Evolutionary conservation across 1,284 basidiomycete species (phyloP).

Genomic region (Termitomyces sp.): DNA sequence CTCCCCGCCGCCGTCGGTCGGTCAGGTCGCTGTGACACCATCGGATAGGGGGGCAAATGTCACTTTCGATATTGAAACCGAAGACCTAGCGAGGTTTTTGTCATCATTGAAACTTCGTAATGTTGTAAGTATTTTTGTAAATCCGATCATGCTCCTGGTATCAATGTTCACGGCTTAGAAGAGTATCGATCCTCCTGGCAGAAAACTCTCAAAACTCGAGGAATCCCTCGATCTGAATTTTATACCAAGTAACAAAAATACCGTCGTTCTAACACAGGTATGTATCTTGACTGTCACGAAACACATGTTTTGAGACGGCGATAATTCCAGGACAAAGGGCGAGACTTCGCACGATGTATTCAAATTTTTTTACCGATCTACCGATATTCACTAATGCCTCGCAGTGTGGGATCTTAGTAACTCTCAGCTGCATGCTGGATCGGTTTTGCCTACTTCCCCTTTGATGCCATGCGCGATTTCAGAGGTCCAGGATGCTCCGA

Average conservation of each 20-base stretch:
- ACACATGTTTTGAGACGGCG: background rate
- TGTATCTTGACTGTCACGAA: background rate
- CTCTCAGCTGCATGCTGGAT: slow-evolving; percentile 7
- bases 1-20: slow-evolving; percentile 35
- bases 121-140: slow-evolving; percentile 29
- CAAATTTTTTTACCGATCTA: background rate
- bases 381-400: background rate
- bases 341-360: slow-evolving; percentile 18
- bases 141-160: background rate
- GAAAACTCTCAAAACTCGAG: slow-evolving; percentile 22
- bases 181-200: slow-evolving; percentile 10
- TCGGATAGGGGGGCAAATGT: slow-evolving; percentile 24
- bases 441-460: slow-evolving; percentile 14
- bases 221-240: slow-evolving; percentile 17
- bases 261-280: slow-evolving; percentile 19
- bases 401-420: slow-evolving; percentile 15
- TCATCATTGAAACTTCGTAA: slow-evolving; percentile 34
- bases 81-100: slow-evolving; percentile 33
- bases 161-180: slow-evolving; percentile 4
- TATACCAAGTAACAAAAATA: slow-evolving; percentile 5
- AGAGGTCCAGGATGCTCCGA: background rate
- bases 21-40: slow-evolving; percentile 22
- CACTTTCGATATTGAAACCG: slow-evolving; percentile 32
- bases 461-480: slow-evolving; percentile 4
- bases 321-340: slow-evolving; percentile 20